Evolutionary conservation across 768 basidiomycete genomes (phyloP).

Genomic region (Lentinula edodes): DNA sequence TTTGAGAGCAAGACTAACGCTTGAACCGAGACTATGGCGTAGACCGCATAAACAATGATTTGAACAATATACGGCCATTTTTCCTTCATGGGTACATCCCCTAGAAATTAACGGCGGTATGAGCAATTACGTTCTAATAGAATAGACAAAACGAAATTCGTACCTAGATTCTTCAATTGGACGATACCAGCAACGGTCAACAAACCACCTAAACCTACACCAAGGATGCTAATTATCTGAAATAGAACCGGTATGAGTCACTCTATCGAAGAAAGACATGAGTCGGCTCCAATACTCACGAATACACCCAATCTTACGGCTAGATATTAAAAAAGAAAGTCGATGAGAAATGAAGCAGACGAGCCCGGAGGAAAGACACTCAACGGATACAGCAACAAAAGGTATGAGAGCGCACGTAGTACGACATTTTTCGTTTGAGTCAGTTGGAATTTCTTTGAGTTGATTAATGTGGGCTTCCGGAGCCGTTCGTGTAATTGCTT

Average conservation of each 20-base stretch:
- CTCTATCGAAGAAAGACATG: neutral
- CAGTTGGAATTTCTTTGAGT: neutral
- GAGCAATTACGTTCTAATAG: neutral
- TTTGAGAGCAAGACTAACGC: constrained; percentile 27
- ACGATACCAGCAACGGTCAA: constrained; percentile 34
- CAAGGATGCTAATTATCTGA: constrained; percentile 38
- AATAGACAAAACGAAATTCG: neutral
- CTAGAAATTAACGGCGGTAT: neutral
- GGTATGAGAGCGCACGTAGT: constrained; percentile 31
- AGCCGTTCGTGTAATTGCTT: neutral
- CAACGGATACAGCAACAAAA: constrained; percentile 41
- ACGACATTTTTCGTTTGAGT: constrained; percentile 19
- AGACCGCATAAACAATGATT: constrained; percentile 34
- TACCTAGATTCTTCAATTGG: constrained; percentile 26
- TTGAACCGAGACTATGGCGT: constrained; percentile 38
- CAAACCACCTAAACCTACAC: constrained; percentile 35
- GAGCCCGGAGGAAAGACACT: neutral
- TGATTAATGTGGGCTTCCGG: neutral
- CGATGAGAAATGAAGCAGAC: neutral
- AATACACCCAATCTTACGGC: constrained; percentile 44
- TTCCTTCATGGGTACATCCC: constrained; percentile 13
- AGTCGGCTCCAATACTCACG: constrained; percentile 21
- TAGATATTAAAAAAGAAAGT: neutral
- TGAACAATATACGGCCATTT: constrained; percentile 36
- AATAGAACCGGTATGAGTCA: neutral